phyloP scores from a whole-genome alignment of 2,329 filamentous ascomycete species.

The Cladosporium sp. region DNA sequence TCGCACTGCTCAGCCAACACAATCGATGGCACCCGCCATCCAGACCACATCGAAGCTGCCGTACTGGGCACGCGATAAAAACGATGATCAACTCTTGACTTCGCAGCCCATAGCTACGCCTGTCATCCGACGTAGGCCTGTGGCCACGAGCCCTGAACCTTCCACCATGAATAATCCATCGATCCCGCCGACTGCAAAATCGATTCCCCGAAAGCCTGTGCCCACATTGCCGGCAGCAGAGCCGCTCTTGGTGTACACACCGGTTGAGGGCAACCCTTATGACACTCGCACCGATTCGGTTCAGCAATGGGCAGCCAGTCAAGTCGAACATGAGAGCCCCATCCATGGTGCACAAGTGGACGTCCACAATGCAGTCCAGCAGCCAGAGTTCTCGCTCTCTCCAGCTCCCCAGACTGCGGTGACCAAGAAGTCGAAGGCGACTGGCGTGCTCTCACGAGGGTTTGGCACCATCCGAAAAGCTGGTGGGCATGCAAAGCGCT shows the following conservation, averaged over 20 bases:
- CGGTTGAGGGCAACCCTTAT: constrained; percentile 1
- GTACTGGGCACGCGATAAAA: constrained; percentile 11
- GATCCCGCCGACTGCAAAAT: neutral
- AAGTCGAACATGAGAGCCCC: neutral
- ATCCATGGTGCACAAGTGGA: neutral
- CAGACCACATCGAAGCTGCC: neutral
- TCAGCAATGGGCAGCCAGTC: neutral
- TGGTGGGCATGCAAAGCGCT: neutral
- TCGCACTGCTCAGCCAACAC: neutral
- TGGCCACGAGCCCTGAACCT: neutral
- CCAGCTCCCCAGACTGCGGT: neutral
- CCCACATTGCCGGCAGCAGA: neutral
- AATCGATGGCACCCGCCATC: neutral
- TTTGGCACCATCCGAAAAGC: neutral
- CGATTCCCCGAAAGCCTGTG: constrained; percentile 8
- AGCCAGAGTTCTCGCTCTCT: neutral
- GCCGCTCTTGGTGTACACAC: neutral
- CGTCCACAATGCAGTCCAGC: neutral
- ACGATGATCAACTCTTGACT: neutral
- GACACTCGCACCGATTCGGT: neutral
- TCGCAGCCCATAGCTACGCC: neutral
- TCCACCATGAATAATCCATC: neutral
- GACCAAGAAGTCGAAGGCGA: neutral
- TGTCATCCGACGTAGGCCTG: neutral
- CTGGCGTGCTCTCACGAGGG: neutral